Percentiles rank a stretch among this genome's conserved stretches.
phyloP scores from a whole-genome alignment of 1,284 basidiomycete species.

The Hymenochaete sp. region DNA sequence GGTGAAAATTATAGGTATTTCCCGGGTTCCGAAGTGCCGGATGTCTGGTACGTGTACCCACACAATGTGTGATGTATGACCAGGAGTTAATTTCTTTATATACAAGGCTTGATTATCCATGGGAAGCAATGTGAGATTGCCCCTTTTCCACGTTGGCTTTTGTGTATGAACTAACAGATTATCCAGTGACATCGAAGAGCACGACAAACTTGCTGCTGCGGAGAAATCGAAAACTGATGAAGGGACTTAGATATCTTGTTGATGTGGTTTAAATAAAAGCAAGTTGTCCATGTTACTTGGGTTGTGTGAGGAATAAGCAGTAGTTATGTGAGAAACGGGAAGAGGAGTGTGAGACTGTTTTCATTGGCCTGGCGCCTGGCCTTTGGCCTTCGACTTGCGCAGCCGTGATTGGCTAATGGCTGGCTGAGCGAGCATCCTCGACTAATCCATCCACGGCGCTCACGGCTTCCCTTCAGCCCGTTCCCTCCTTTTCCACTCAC shows the following conservation, averaged over 20 bases:
- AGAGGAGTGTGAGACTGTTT: too few relatives aligned
- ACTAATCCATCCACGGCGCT: too few relatives aligned
- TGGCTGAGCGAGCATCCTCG: too few relatives aligned
- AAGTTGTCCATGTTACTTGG: too few relatives aligned
- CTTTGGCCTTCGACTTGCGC: too few relatives aligned
- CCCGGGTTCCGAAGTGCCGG: constrained; percentile 54
- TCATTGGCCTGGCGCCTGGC: too few relatives aligned
- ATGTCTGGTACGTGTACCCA: constrained; percentile 45
- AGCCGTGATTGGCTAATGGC: too few relatives aligned
- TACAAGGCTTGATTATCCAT: constrained; percentile 74
- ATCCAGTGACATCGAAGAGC: constrained; percentile 66
- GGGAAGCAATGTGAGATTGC: constrained; percentile 61
- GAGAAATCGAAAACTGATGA: constrained; percentile 19
- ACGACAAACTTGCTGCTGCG: constrained; percentile 50
- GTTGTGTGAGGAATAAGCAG: too few relatives aligned
- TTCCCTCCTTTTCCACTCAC: too few relatives aligned
- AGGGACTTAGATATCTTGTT: background rate
- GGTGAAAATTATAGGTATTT: constrained; percentile 45
- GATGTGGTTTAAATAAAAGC: background rate
- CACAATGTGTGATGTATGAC: constrained; percentile 6
- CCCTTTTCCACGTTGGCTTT: constrained; percentile 9
- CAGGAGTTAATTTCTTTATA: constrained; percentile 18
- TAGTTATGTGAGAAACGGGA: too few relatives aligned
- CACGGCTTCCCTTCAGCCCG: too few relatives aligned
- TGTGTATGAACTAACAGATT: background rate